These are phyloP conservation scores for Stagonosporopsis vannaccii DNA, from an alignment of 2,329 filamentous ascomycete genomes.

Conservation along the genomic window DNA sequence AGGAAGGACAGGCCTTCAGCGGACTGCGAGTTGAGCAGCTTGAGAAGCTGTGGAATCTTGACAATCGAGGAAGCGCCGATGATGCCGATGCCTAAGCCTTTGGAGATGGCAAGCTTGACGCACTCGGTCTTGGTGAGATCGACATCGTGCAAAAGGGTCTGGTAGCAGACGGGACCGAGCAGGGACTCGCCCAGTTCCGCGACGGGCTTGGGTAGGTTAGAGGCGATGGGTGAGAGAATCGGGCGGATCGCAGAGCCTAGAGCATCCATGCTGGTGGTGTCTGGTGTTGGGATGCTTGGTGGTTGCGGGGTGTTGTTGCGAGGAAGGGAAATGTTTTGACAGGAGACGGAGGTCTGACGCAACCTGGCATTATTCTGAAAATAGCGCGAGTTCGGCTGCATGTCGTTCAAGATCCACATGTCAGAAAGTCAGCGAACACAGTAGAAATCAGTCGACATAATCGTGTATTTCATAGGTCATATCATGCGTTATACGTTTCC, in stretches of 20 bases:
- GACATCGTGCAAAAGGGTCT: constrained; percentile 82
- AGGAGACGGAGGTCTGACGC: constrained; percentile 13
- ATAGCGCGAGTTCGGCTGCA: constrained; percentile 6
- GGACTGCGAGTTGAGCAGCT: constrained; percentile 82
- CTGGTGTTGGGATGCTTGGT: constrained; percentile 1
- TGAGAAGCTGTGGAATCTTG: constrained; percentile 96
- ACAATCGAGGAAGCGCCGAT: constrained; percentile 89
- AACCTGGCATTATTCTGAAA: constrained; percentile 18
- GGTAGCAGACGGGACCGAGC: constrained; percentile 85
- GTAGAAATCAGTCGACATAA: neutral
- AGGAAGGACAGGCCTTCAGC: constrained; percentile 86
- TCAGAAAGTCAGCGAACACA: constrained; percentile 1
- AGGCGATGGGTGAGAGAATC: constrained; percentile 54
- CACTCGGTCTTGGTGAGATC: constrained; percentile 79
- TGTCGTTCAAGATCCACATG: constrained; percentile 2
- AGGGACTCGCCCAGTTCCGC: constrained; percentile 57
- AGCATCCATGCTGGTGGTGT: constrained; percentile 51
- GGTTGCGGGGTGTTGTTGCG: constrained; percentile 15
- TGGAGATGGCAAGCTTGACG: constrained; percentile 88
- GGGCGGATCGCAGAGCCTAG: constrained; percentile 46
- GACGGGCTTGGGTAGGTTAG: constrained; percentile 53
- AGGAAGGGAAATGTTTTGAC: constrained; percentile 14
- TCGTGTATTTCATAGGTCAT: neutral
- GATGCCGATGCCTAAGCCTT: constrained; percentile 91
- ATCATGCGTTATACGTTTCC: constrained; percentile 25